Evolutionary conservation across 2,329 filamentous ascomycete genomes (phyloP).

Genomic region (Claviceps sp.): DNA sequence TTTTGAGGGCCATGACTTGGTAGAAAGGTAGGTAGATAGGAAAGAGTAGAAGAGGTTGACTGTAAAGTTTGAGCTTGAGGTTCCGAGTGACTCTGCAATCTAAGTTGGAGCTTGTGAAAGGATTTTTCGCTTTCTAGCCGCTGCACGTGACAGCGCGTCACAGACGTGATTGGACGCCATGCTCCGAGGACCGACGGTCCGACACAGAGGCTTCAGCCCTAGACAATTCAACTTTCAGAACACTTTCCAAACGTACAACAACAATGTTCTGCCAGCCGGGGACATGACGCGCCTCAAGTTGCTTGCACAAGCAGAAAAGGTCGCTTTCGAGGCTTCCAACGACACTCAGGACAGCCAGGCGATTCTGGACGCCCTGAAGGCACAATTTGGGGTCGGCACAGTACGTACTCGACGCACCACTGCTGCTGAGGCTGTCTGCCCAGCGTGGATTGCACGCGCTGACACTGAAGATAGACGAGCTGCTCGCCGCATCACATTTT

Average conservation of each 20-base stretch:
- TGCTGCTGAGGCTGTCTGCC: too few species aligned
- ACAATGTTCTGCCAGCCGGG: constrained; percentile 9
- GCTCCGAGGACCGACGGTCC: not conserved
- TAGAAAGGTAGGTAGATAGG: too few species aligned
- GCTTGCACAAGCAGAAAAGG: constrained; percentile 16
- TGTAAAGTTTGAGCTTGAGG: too few species aligned
- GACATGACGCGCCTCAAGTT: constrained; percentile 18
- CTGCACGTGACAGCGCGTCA: constrained; percentile 19
- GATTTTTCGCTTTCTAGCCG: not conserved
- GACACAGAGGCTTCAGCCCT: too few species aligned
- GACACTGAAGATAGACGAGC: constrained; percentile 4
- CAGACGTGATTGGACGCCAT: constrained; percentile 8
- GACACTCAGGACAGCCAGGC: constrained; percentile 33
- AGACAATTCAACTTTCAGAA: too few species aligned
- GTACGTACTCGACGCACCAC: constrained; percentile 18
- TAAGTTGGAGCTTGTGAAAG: too few species aligned
- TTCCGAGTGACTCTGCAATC: too few species aligned
- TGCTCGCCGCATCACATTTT: not conserved
- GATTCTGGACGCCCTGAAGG: constrained; percentile 24
- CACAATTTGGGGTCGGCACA: constrained; percentile 24
- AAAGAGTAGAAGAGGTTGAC: too few species aligned
- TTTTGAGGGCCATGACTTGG: too few species aligned
- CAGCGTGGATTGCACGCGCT: not conserved
- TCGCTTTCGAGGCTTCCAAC: constrained; percentile 15
- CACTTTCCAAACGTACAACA: not conserved